Evolutionary conservation across 164 flowering plant genomes (phyloP).

Genomic region (Taxillus chinensis): DNA sequence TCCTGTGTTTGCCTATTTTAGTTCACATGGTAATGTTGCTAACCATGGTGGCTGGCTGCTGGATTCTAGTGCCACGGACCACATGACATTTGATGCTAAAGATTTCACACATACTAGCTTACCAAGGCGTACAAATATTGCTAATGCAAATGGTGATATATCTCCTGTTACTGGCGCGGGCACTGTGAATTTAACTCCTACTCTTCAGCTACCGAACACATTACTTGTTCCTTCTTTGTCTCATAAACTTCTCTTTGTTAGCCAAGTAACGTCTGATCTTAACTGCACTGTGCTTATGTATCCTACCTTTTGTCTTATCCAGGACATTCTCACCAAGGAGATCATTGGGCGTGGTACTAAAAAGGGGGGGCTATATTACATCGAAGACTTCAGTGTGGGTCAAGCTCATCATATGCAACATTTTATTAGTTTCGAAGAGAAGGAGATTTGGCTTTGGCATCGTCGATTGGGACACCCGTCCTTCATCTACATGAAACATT

Average conservation of each 20-base stretch:
- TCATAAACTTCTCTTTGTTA: conserved; percentile 7
- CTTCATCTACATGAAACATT: not conserved
- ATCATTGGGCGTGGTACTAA: not conserved
- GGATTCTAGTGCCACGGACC: conserved; percentile 7
- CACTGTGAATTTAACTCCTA: conserved; percentile 5
- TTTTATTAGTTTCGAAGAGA: not conserved
- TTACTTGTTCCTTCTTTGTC: conserved; percentile 7
- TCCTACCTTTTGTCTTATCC: conserved; percentile 2
- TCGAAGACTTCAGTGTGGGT: conserved; percentile 4
- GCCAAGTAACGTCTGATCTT: conserved; percentile 5
- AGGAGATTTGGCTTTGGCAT: conserved; percentile 1
- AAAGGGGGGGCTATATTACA: conserved; percentile 3
- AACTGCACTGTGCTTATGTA: conserved; percentile 5
- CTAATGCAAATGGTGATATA: not conserved
- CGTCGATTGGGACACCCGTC: not conserved
- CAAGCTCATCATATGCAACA: not conserved
- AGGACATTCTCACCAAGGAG: conserved; percentile 2
- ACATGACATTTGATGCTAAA: conserved; percentile 7
- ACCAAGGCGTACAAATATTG: not conserved
- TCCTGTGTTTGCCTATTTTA: no score
- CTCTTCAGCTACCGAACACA: not conserved
- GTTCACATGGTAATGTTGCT: not conserved
- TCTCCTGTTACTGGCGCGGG: not conserved
- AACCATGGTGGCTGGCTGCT: conserved; percentile 4
- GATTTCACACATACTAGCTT: not conserved